A percentile compares a stretch with the other conserved stretches of the same genome.
Evolutionary conservation across 306 rosid genomes (phyloP).

Genomic region (Glycine tomentella): DNA sequence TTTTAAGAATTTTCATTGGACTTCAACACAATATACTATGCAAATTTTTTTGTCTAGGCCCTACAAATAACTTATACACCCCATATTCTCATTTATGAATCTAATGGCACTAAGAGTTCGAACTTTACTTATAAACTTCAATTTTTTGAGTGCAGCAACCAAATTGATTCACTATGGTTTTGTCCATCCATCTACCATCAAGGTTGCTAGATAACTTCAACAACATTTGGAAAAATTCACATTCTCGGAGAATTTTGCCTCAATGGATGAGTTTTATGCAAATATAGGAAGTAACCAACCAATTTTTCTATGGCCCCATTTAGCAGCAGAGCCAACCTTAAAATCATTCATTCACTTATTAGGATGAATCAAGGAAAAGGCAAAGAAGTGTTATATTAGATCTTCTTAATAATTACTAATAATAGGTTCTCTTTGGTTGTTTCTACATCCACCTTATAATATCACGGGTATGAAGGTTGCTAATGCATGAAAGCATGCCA

Average conservation of each 20-base stretch:
- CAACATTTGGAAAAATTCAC: constrained; percentile 36
- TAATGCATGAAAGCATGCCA: constrained; percentile 35
- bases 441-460: constrained; percentile 39
- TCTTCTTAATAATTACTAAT: constrained; percentile 36
- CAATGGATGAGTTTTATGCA: constrained; percentile 25
- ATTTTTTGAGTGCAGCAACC: constrained; percentile 57
- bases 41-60: too few species aligned
- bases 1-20: not conserved
- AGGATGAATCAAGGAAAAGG: constrained; percentile 49
- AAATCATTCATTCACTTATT: constrained; percentile 35
- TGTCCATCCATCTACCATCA: constrained; percentile 42
- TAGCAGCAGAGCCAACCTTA: constrained; percentile 33
- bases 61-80: not conserved
- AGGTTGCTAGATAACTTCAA: constrained; percentile 52
- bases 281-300: constrained; percentile 45
- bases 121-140: constrained; percentile 23
- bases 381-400: constrained; percentile 47
- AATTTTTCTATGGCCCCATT: constrained; percentile 41
- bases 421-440: constrained; percentile 38
- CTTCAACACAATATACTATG: too few species aligned
- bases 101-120: not conserved
- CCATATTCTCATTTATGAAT: not conserved
- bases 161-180: constrained; percentile 50
- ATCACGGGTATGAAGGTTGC: constrained; percentile 55
- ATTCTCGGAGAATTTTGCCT: constrained; percentile 38